Percentiles rank a stretch among this genome's conserved stretches.
Conservation (phyloP, 352 stramenopile genomes). For the Phytophthora cajani region DNA sequence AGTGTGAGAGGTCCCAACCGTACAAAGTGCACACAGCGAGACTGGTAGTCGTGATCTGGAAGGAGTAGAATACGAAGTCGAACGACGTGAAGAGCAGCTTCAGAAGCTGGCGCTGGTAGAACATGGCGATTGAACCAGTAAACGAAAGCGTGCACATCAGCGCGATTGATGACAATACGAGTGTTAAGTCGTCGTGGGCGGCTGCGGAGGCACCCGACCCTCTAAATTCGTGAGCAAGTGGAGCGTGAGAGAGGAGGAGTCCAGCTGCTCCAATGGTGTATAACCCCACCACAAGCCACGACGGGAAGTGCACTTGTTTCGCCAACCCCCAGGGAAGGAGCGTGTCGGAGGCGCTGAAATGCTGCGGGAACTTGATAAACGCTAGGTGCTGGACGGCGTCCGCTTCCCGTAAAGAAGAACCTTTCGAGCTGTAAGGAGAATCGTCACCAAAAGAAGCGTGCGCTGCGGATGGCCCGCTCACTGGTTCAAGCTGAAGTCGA, state of each 20-base stretch:
- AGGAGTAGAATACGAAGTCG: constrained; percentile 44
- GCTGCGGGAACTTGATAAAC: constrained; percentile 27
- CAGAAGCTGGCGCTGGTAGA: constrained; percentile 39
- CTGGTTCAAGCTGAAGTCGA: constrained; percentile 17
- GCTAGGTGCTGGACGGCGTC: constrained; percentile 33
- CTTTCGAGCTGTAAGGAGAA: constrained; percentile 11
- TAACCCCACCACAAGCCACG: constrained; percentile 2
- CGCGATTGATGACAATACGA: neutral
- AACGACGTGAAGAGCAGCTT: constrained; percentile 37
- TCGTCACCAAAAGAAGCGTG: neutral
- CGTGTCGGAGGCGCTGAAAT: constrained; percentile 14
- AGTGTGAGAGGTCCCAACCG: constrained; percentile 16
- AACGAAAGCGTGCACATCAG: constrained; percentile 18
- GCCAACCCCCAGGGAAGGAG: constrained; percentile 11
- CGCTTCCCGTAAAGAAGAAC: neutral
- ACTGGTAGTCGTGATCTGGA: constrained; percentile 33
- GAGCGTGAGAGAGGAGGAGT: constrained; percentile 14
- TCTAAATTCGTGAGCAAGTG: constrained; percentile 2
- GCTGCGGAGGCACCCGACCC: neutral
- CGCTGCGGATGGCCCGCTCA: neutral
- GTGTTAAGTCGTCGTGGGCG: neutral
- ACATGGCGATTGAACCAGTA: constrained; percentile 5
- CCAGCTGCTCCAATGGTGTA: constrained; percentile 10
- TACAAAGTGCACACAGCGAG: constrained; percentile 35
- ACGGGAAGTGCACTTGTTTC: neutral